phyloP scores from a whole-genome alignment of 2,329 filamentous ascomycete genomes.

The Aspergillus novoparasiticus region DNA sequence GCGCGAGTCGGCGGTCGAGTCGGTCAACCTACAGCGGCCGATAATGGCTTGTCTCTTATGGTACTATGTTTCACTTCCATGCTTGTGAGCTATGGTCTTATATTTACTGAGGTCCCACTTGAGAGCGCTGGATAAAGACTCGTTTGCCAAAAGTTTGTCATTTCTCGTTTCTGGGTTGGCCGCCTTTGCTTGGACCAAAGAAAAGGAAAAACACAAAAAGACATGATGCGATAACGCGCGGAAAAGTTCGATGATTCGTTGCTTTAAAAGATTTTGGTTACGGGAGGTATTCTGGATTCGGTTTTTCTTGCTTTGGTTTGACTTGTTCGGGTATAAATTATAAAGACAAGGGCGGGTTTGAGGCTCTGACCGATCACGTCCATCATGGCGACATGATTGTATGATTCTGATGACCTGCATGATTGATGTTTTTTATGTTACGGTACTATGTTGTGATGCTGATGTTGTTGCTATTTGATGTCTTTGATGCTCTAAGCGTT shows the following conservation, averaged over 20 bases:
- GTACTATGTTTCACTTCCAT: neutral
- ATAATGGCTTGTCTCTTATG: conserved; percentile 11
- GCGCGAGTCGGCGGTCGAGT: conserved; percentile 40
- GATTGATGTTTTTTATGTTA: conserved; percentile 20
- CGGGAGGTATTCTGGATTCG: conserved; percentile 24
- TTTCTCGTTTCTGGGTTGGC: conserved; percentile 16
- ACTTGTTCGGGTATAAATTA: conserved; percentile 15
- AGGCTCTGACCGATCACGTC: conserved; percentile 25
- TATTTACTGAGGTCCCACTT: neutral
- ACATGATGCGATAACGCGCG: neutral
- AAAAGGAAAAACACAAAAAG: conserved; percentile 8
- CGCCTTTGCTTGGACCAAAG: conserved; percentile 8
- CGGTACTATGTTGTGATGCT: conserved; percentile 9
- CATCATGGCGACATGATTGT: conserved; percentile 31
- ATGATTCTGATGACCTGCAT: conserved; percentile 31
- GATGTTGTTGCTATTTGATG: conserved; percentile 11
- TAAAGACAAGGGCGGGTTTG: conserved; percentile 21
- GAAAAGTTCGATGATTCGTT: conserved; percentile 21
- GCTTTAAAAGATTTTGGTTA: conserved; percentile 16
- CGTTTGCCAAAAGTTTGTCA: conserved; percentile 9
- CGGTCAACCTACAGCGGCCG: conserved; percentile 40
- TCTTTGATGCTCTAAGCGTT: conserved; percentile 1
- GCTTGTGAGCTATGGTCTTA: neutral
- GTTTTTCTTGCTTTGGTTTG: conserved; percentile 12
- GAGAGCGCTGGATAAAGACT: neutral